Evolutionary conservation across 2,329 filamentous ascomycete species (phyloP).

Genomic region (Scedosporium boydii): DNA sequence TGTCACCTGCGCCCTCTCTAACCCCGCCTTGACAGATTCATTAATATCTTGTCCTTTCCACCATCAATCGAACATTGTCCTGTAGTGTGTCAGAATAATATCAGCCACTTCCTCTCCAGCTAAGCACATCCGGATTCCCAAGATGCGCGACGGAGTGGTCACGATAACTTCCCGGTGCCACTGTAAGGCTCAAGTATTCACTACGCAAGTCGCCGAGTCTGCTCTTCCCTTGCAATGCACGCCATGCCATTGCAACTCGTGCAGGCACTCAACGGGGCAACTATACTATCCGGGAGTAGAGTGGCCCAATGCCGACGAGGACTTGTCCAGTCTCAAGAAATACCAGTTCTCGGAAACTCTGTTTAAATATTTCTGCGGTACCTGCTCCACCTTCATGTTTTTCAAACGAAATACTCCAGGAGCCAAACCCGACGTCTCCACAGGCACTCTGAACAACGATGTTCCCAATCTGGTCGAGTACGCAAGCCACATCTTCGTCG

Average conservation of each 20-base stretch:
- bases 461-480: conserved; percentile 20
- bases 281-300: conserved; percentile 24
- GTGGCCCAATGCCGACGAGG: conserved; percentile 26
- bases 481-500: conserved; percentile 31
- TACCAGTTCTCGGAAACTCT: conserved; percentile 25
- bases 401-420: conserved; percentile 15
- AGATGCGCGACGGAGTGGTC: too few species aligned
- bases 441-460: conserved; percentile 26
- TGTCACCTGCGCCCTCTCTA: too few species aligned
- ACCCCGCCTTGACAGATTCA: too few species aligned
- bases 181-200: conserved; percentile 33
- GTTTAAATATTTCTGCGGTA: conserved; percentile 29
- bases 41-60: too few species aligned
- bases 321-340: conserved; percentile 19
- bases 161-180: conserved; percentile 24
- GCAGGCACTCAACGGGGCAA: conserved; percentile 33
- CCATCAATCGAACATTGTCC: too few species aligned
- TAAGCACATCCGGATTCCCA: too few species aligned
- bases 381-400: conserved; percentile 35
- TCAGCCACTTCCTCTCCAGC: too few species aligned
- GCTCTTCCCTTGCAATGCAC: conserved; percentile 29
- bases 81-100: too few species aligned
- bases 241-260: conserved; percentile 40
- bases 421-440: conserved; percentile 23
- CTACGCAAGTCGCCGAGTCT: conserved; percentile 18